A percentile compares a stretch with the other conserved stretches of the same genome.
Conservation (phyloP, 371 early-diverging fungal genomes). For the Mucor lusitanicus region DNA sequence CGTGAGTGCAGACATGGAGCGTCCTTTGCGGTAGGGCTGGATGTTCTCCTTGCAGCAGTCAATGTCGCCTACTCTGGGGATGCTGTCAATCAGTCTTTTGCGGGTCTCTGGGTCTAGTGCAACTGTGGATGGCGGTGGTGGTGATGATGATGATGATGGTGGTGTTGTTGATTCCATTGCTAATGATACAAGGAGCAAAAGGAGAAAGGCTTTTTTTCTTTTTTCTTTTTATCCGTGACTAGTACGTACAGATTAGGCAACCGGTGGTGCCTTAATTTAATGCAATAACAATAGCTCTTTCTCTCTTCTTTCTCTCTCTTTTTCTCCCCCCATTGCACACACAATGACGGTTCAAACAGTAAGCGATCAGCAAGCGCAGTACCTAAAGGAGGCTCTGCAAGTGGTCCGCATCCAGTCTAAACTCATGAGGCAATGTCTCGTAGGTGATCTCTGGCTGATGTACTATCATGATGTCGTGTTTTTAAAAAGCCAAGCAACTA, state of each 20-base stretch:
- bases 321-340: not conserved
- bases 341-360: not conserved
- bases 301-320: not conserved
- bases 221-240: too few species aligned
- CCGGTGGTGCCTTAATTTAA: too few species aligned
- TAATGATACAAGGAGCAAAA: not conserved
- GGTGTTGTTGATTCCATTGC: not conserved
- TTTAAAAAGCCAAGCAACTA: conserved; percentile 23
- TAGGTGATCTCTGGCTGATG: conserved; percentile 25
- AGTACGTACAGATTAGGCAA: too few species aligned
- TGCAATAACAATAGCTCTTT: not conserved
- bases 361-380: conserved; percentile 75
- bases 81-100: not conserved
- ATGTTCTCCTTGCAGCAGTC: conserved; percentile 87
- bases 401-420: conserved; percentile 88
- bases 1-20: conserved; percentile 59
- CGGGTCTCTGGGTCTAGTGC: not conserved
- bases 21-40: conserved; percentile 65
- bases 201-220: not conserved
- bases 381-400: conserved; percentile 83
- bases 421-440: conserved; percentile 90
- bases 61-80: conserved; percentile 44
- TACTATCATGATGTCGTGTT: not conserved
- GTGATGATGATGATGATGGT: not conserved
- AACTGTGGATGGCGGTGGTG: too few species aligned